Percentiles rank a stretch among this genome's conserved stretches.
Conservation (phyloP, 176 grass and related monocot genomes). For the Zizania latifolia region DNA sequence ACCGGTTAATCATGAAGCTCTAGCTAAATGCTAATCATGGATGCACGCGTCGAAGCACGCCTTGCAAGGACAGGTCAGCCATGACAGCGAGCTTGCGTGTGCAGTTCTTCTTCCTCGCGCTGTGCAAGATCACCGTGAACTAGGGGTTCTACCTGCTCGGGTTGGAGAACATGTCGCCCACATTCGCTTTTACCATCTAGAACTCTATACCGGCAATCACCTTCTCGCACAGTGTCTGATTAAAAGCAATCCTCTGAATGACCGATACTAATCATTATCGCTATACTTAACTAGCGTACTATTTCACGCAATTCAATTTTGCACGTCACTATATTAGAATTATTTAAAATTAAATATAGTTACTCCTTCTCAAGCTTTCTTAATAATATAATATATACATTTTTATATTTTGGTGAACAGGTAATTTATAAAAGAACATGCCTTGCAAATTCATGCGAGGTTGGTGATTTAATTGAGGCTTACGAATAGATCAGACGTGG, state of each 20-base stretch:
- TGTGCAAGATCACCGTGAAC: slow-evolving; percentile 89
- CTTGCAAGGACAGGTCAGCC: slow-evolving; percentile 69
- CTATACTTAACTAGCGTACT: too few species aligned
- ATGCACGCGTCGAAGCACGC: neutral
- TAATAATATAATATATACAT: neutral
- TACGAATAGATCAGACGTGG: slow-evolving; percentile 68
- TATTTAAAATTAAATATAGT: too few species aligned
- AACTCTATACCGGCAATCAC: slow-evolving; percentile 98
- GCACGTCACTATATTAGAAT: too few species aligned
- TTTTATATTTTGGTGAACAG: neutral
- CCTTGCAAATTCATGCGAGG: too few species aligned
- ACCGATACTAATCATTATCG: too few species aligned
- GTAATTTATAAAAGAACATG: too few species aligned
- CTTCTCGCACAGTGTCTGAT: too few species aligned
- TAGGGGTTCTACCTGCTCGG: slow-evolving; percentile 95
- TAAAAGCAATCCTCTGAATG: too few species aligned
- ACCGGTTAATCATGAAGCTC: neutral
- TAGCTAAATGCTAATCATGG: too few species aligned
- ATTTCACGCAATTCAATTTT: too few species aligned
- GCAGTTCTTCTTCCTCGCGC: slow-evolving; percentile 95
- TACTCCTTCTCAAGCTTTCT: too few species aligned
- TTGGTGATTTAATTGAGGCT: neutral
- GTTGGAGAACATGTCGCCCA: slow-evolving; percentile 81
- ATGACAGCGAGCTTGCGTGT: slow-evolving; percentile 54
- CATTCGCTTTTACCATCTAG: slow-evolving; percentile 93